Evolutionary conservation across 345 rosid genomes (phyloP), one percentile per base, ranked within the genome.

Genomic region (Psidium guajava): DNA sequence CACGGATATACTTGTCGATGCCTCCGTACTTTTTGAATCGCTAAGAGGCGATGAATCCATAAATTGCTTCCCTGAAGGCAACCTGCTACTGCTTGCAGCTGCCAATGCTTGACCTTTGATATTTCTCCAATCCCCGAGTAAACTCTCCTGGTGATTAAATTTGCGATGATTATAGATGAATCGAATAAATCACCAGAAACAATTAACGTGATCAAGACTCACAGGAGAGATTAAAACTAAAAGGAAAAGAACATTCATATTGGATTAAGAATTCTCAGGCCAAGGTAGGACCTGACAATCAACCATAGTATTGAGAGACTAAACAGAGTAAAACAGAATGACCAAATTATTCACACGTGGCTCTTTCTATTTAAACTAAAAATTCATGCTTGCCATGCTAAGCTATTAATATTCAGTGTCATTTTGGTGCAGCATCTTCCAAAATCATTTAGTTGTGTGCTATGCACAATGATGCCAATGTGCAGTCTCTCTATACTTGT

Each of bases 11-110:
- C 89, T 94, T 14, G 94, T 87, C 28, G 95, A 93, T 61, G 94
- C 94, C 89, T 97, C 98, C 0, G 92, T 91, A 88, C 91, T 94
- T 91, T 92, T 95, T 2, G 96, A 95, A 89, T 94, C 98, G 18
- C 89, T 93, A 83, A 88, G 82, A 89, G 88, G 96, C 49, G 93
- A 89, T 64, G 93, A 86, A 84, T 93, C 98, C 86, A 88, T 84
- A 84, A 90, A 91, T 89, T 91, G 98, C 90, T 96, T 96, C 86
- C 90, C 93, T 25, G 92, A 82, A 55, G 93, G 88, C 88, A 91
- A 96, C 87, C 98, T 91, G 92, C 92, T 92, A 87, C 96, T 91
- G 90, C 95, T 94, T 84, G 94, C 92, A 89, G 91, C 87, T 77
- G 91, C 91, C 82, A 91, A 86, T 82, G 91, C 95, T 86, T 88